phyloP scores from a whole-genome alignment of 169 alveolate genomes.

The Plasmodium falciparum region DNA sequence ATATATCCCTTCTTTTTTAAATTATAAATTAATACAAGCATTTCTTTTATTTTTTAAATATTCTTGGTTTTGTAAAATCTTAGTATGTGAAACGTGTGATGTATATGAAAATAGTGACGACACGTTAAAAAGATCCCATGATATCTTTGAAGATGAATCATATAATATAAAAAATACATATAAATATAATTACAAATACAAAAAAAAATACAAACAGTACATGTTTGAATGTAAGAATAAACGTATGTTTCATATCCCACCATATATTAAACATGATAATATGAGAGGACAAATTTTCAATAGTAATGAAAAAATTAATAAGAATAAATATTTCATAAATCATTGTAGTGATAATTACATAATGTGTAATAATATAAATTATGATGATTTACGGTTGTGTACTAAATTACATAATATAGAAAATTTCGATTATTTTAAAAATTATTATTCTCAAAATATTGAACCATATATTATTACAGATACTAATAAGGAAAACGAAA shows the following conservation, averaged over 20 bases:
- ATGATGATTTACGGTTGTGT: neutral
- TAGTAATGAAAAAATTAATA: neutral
- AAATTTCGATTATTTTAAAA: neutral
- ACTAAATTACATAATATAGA: neutral
- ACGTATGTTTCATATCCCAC: too few relatives aligned
- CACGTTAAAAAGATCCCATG: too few relatives aligned
- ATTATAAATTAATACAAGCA: constrained; percentile 27
- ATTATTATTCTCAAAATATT: too few relatives aligned
- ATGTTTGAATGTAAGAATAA: too few relatives aligned
- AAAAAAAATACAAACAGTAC: too few relatives aligned
- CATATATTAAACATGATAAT: neutral
- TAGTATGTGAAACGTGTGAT: neutral
- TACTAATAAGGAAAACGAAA: neutral
- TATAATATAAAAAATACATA: too few relatives aligned
- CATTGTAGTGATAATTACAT: neutral
- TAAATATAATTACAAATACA: neutral
- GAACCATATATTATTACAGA: neutral
- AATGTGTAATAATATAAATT: neutral
- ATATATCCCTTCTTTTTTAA: constrained; percentile 20
- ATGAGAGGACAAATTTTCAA: neutral
- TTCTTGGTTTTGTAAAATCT: neutral
- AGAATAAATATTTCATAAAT: neutral
- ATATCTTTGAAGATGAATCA: too few relatives aligned
- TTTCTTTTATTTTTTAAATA: constrained; percentile 57
- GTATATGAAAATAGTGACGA: neutral